phyloP scores from a whole-genome alignment of 768 basidiomycete species.

The Termitomyces sp. region DNA sequence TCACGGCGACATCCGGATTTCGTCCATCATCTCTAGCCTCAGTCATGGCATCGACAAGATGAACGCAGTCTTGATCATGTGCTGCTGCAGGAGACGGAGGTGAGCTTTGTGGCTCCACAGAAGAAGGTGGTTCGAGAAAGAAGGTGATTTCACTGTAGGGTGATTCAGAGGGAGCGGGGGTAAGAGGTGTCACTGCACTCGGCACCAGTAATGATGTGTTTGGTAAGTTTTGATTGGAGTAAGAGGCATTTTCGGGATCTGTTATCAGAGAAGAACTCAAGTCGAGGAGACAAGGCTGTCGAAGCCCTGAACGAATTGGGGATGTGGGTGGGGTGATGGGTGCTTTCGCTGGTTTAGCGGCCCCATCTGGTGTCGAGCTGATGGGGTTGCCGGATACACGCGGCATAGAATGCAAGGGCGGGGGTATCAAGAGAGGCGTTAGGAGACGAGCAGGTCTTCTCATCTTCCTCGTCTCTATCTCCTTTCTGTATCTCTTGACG shows the following conservation, averaged over 20 bases:
- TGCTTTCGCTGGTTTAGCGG: background rate
- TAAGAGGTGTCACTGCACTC: background rate
- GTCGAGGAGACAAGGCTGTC: background rate
- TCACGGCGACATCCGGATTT: slow-evolving; percentile 11
- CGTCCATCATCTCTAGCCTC: background rate
- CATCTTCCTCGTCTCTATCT: slow-evolving; percentile 4
- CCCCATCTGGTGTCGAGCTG: background rate
- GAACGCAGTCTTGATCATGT: background rate
- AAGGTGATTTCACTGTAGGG: background rate
- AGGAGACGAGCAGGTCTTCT: slow-evolving; percentile 9
- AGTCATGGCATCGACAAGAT: background rate
- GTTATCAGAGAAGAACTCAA: background rate
- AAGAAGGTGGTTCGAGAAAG: slow-evolving; percentile 1
- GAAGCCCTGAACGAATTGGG: slow-evolving; percentile 8
- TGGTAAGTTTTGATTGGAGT: background rate
- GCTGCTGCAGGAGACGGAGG: background rate
- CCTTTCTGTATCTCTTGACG: slow-evolving; percentile 34
- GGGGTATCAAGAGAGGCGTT: slow-evolving; percentile 13
- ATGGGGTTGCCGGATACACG: slow-evolving; percentile 4
- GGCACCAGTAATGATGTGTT: background rate
- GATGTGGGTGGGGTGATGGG: slow-evolving; percentile 20
- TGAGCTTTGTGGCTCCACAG: background rate
- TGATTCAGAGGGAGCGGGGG: background rate
- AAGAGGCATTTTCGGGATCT: background rate
- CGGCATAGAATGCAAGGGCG: background rate